Evolutionary conservation across 306 rosid genomes (phyloP).

Genomic region (Citrullus amarus): DNA sequence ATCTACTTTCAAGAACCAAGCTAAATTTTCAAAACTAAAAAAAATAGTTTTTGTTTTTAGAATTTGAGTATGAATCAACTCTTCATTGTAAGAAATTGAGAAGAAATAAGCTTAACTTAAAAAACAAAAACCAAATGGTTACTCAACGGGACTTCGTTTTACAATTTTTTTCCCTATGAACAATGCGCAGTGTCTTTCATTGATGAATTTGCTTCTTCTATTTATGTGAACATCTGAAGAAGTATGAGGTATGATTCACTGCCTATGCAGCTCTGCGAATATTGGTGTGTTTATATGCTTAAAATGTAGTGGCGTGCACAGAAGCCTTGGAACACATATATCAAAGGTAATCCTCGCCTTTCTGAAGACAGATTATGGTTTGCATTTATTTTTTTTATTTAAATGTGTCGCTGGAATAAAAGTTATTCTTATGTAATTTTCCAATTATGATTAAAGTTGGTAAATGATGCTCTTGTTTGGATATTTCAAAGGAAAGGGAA

Average conservation of each 20-base stretch:
- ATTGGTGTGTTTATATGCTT: conserved; percentile 93
- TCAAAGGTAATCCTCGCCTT: conserved; percentile 53
- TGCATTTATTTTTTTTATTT: neutral
- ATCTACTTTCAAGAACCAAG: no score
- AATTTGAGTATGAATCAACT: no score
- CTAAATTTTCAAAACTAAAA: no score
- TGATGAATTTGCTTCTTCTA: neutral
- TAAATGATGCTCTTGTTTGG: neutral
- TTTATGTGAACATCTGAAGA: neutral
- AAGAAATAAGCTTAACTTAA: no score
- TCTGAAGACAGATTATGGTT: neutral
- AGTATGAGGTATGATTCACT: neutral
- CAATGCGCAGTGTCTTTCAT: neutral
- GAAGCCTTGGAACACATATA: conserved; percentile 90
- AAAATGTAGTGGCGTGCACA: conserved; percentile 91
- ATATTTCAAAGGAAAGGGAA: neutral
- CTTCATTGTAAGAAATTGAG: no score
- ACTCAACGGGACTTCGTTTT: no score
- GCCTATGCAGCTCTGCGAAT: conserved; percentile 75
- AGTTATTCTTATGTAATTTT: neutral
- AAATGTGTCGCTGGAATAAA: neutral
- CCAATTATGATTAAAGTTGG: neutral
- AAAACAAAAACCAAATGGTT: no score
- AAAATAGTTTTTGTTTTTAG: no score
- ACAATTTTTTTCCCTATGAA: no score